A percentile compares a stretch with the other conserved stretches of the same genome.
Evolutionary conservation across 2,329 filamentous ascomycete genomes (phyloP).

Genomic region (Ophiostoma australiae): DNA sequence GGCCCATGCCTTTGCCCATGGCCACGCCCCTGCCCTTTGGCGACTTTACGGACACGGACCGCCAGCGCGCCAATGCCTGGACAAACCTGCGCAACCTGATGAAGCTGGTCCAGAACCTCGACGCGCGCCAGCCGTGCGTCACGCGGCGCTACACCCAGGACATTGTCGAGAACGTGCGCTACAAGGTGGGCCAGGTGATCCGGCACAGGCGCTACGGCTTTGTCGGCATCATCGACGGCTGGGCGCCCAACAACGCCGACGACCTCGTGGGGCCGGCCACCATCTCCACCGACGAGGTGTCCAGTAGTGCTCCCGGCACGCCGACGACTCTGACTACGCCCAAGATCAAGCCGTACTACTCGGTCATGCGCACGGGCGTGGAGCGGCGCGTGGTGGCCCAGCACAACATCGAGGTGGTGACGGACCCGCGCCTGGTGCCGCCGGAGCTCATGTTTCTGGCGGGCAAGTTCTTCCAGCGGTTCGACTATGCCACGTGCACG

Average conservation of each 20-base stretch:
- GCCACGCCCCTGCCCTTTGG: neutral
- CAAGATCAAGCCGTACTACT: slow-evolving; percentile 62
- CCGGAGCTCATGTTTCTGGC: slow-evolving; percentile 61
- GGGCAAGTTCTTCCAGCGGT: slow-evolving; percentile 84
- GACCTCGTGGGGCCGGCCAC: neutral
- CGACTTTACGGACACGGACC: slow-evolving; percentile 22
- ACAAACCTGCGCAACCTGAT: slow-evolving; percentile 38
- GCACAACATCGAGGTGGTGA: slow-evolving; percentile 69
- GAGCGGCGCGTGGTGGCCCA: slow-evolving; percentile 69
- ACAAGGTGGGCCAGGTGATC: slow-evolving; percentile 77
- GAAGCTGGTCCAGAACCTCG: slow-evolving; percentile 42
- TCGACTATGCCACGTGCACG: slow-evolving; percentile 58
- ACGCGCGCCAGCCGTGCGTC: slow-evolving; percentile 39
- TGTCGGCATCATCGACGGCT: slow-evolving; percentile 79
- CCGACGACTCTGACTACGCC: neutral
- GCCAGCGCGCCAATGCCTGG: slow-evolving; percentile 32
- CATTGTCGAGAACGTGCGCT: slow-evolving; percentile 47
- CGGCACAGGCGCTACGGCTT: slow-evolving; percentile 75
- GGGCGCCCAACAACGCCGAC: slow-evolving; percentile 50
- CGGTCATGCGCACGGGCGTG: slow-evolving; percentile 54
- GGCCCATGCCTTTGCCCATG: neutral
- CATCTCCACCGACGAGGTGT: neutral
- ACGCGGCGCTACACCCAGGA: slow-evolving; percentile 36
- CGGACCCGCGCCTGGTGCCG: slow-evolving; percentile 44
- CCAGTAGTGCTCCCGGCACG: neutral